phyloP scores from a whole-genome alignment of 768 basidiomycete species.

The Lepiota brunneoincarnata region DNA sequence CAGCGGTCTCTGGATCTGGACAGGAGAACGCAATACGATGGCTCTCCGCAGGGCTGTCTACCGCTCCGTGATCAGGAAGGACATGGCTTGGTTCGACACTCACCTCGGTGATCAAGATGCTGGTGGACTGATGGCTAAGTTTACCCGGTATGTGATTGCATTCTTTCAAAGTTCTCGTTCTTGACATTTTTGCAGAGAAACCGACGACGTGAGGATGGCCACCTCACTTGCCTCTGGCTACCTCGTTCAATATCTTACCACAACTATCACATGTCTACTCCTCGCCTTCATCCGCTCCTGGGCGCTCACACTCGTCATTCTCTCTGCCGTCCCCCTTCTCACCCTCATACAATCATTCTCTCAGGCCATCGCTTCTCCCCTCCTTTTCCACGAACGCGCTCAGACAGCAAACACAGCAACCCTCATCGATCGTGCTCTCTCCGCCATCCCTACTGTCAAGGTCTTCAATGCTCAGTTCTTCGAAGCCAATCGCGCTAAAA shows the following conservation, averaged over 20 bases:
- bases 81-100: conserved; percentile 90
- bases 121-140: conserved; percentile 92
- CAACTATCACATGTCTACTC: conserved; percentile 72
- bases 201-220: conserved; percentile 88
- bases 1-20: conserved; percentile 81
- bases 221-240: conserved; percentile 78
- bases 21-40: conserved; percentile 78
- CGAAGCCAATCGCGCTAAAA: conserved; percentile 42
- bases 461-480: conserved; percentile 76
- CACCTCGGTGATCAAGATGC: conserved; percentile 68
- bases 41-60: conserved; percentile 70
- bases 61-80: conserved; percentile 58
- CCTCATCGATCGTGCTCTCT: conserved; percentile 71
- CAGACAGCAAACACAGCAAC: conserved; percentile 73
- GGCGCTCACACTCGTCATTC: conserved; percentile 86
- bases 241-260: conserved; percentile 78
- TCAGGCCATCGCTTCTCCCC: conserved; percentile 64
- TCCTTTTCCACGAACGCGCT: conserved; percentile 63
- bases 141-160: conserved; percentile 57
- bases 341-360: conserved; percentile 74
- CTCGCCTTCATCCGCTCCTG: conserved; percentile 83
- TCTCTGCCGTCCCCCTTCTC: conserved; percentile 83
- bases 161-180: background rate
- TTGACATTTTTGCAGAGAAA: conserved; percentile 59
- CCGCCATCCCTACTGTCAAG: conserved; percentile 87